phyloP scores from a whole-genome alignment of 148 eudicot species.

The Diospyros lotus region DNA sequence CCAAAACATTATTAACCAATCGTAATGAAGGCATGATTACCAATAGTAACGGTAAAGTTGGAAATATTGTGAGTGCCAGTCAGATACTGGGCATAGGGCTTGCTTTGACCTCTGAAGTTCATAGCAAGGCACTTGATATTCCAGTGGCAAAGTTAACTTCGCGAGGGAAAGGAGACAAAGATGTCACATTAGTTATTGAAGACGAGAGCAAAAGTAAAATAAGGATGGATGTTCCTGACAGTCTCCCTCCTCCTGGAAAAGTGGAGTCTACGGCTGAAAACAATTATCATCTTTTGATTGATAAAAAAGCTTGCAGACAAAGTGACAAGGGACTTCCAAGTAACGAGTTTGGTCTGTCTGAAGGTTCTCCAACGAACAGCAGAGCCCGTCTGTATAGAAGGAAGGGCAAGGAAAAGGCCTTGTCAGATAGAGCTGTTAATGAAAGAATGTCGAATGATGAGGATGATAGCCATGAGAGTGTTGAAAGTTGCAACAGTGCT shows the following conservation, averaged over 20 bases:
- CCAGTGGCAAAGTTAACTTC: constrained; percentile 11
- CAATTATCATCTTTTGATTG: constrained; percentile 19
- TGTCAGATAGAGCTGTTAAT: constrained; percentile 24
- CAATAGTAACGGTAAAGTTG: constrained; percentile 9
- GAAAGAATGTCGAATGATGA: constrained; percentile 23
- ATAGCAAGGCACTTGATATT: constrained; percentile 1
- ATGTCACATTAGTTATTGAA: constrained; percentile 7
- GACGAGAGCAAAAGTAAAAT: constrained; percentile 13
- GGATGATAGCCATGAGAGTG: constrained; percentile 46
- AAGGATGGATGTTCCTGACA: constrained; percentile 1
- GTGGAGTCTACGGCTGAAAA: constrained; percentile 43
- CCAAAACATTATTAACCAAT: not conserved
- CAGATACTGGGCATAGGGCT: constrained; percentile 9
- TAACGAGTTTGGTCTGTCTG: constrained; percentile 16
- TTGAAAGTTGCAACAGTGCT: constrained; percentile 53
- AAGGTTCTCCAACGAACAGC: constrained; percentile 23
- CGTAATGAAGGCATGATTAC: constrained; percentile 4
- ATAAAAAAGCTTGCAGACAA: constrained; percentile 7
- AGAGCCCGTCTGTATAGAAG: constrained; percentile 11
- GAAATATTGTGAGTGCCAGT: constrained; percentile 1
- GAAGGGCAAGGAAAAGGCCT: constrained; percentile 43
- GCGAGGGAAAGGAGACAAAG: not conserved
- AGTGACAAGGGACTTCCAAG: constrained; percentile 13
- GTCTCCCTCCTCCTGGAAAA: constrained; percentile 18
- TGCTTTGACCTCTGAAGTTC: constrained; percentile 14